phyloP scores from a whole-genome alignment of 2,329 filamentous ascomycete genomes.

The Aspergillus transmontanensis region DNA sequence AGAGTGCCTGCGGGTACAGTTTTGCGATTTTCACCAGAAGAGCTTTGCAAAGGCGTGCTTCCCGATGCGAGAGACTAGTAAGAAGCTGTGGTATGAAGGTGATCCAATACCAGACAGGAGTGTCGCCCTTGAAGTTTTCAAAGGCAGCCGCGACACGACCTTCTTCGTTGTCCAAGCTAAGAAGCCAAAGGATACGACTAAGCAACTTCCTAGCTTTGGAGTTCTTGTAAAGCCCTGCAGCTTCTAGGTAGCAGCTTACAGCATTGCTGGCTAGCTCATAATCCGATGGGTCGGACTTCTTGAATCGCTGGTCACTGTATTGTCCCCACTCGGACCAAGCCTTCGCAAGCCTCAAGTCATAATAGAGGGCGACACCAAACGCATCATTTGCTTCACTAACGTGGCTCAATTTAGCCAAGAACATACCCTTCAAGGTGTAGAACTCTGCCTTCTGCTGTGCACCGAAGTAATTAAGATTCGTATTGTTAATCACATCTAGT shows the following conservation, averaged over 20 bases:
- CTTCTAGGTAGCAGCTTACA: constrained; percentile 93
- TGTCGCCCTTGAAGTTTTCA: constrained; percentile 95
- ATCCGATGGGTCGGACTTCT: constrained; percentile 84
- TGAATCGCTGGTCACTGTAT: constrained; percentile 96
- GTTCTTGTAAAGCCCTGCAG: constrained; percentile 94
- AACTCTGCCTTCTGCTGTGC: constrained; percentile 96
- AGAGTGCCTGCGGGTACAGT: constrained; percentile 90
- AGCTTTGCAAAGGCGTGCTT: constrained; percentile 81
- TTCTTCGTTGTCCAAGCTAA: constrained; percentile 88
- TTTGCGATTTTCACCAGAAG: constrained; percentile 94
- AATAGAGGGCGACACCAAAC: constrained; percentile 92
- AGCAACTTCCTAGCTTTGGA: constrained; percentile 93
- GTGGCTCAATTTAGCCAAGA: constrained; percentile 88
- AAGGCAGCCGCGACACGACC: constrained; percentile 83
- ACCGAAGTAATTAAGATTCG: constrained; percentile 97
- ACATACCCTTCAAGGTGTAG: constrained; percentile 99
- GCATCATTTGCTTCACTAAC: constrained; percentile 90
- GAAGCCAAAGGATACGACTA: constrained; percentile 89
- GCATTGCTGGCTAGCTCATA: constrained; percentile 85
- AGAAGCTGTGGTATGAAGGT: constrained; percentile 97
- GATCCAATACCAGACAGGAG: constrained; percentile 99
- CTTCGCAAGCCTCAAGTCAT: constrained; percentile 92
- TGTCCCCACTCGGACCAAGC: constrained; percentile 99
- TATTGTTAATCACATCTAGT: constrained; percentile 98
- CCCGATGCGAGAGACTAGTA: constrained; percentile 86